Base-by-base conservation (phyloP, 306 rosid genomes). In the Gynostemma pentaphyllum region DNA sequence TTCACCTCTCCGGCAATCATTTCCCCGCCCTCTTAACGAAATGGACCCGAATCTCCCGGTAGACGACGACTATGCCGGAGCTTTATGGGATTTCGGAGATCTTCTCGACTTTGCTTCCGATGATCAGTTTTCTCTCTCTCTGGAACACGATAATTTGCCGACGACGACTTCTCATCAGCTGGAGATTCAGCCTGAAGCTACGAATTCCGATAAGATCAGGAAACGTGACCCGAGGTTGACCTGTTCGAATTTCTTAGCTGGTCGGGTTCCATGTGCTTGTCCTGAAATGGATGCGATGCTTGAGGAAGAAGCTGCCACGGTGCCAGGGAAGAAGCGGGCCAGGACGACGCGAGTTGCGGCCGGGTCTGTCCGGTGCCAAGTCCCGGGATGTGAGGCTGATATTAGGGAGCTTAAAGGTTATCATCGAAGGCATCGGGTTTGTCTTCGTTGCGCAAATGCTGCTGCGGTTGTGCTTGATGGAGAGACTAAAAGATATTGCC, bases 231-330 rank as follows among this genome's bases (percentile, higher is more conserved):
- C 99, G 51, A 78, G 95, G 32, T 30, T 94, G 74, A 12, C 78
- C 6, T 94, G 99, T 79, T 61, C 97, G 62, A 94, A 94, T 73
- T 94, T 71, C 24, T 67, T 94, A 61, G 90, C 99, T 57, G 99
- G 99, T 66, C 80, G 56, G 60, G 77, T 94, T 26, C 99, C 99
- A 0, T 94, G 99, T 24, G 99, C 99, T 0, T 94, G 99, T 37
- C 99, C 99, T 13, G 99, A 94, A 79, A 2, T 94, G 4, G 99
- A 94, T 30, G 90, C 74, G 53, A 61, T 15, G 75, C 69, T 86
- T 7, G 99, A 76, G 53, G 79, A 67, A 24, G 97, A 94, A 57
- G 64, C 46, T 3, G 80, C 70, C 4, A 79, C 78, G 30, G 75
- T 77, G 9, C 90, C 76, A 2, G 94, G 69, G 0, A 88, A 88